These are phyloP conservation scores for Delonix regia DNA, from an alignment of 306 rosid genomes.

Conservation along the genomic window DNA sequence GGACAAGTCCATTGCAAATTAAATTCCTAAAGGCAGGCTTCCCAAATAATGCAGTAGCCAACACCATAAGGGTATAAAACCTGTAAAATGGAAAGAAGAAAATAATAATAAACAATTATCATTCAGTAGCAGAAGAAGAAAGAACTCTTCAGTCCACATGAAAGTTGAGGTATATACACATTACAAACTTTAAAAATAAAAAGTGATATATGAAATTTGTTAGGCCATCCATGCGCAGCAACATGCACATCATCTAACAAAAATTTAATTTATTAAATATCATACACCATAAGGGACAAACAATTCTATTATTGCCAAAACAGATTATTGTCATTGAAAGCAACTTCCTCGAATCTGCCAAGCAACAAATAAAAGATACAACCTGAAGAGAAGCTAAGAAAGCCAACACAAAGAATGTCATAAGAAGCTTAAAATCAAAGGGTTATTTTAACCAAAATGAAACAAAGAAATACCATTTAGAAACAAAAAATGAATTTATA, in stretches of 20 bases:
- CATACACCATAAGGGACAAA: not conserved
- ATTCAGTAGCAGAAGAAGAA: not conserved
- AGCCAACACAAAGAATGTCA: not conserved
- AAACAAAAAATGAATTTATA: slow-evolving; percentile 16
- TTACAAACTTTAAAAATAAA: not conserved
- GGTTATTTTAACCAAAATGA: not conserved
- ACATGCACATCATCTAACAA: not conserved
- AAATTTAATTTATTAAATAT: not conserved
- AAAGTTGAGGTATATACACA: not conserved
- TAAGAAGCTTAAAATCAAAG: not conserved
- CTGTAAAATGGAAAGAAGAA: slow-evolving; percentile 52
- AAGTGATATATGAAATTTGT: not conserved
- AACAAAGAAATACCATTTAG: slow-evolving; percentile 9
- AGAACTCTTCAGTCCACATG: not conserved
- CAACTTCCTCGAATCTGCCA: slow-evolving; percentile 15
- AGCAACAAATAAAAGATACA: too few species aligned
- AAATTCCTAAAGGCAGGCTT: slow-evolving; percentile 95
- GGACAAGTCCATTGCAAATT: slow-evolving; percentile 96
- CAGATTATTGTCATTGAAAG: not conserved
- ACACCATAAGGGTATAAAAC: slow-evolving; percentile 98
- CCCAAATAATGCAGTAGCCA: slow-evolving; percentile 87
- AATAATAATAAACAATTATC: slow-evolving; percentile 24
- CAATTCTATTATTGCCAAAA: not conserved
- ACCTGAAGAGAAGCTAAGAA: too few species aligned
- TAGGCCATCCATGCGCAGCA: not conserved